Percentiles rank a stretch among this genome's conserved stretches.
Evolutionary conservation across 2,329 filamentous ascomycete species (phyloP).

Genomic region (Clarireedia hainanense): DNA sequence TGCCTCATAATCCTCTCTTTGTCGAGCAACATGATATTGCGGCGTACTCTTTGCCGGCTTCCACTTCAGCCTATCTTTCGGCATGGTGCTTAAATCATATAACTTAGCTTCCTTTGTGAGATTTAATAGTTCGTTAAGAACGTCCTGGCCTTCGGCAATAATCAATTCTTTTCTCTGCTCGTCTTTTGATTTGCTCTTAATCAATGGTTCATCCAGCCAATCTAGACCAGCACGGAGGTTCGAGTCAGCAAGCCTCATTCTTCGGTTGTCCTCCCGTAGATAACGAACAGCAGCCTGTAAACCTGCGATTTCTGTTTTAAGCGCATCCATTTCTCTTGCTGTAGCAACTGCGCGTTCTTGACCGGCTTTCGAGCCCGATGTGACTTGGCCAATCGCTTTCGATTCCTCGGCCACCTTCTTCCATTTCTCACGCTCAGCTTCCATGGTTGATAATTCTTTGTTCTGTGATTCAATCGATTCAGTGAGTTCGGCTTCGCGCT

Average conservation of each 20-base stretch:
- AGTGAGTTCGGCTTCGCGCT: conserved; percentile 44
- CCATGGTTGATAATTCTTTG: conserved; percentile 55
- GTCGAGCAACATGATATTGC: conserved; percentile 57
- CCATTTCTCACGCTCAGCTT: conserved; percentile 61
- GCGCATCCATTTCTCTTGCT: conserved; percentile 63
- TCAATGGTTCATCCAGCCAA: conserved; percentile 58
- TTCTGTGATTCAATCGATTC: conserved; percentile 61
- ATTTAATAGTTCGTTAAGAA: conserved; percentile 55
- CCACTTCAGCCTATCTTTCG: conserved; percentile 57
- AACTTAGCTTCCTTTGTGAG: conserved; percentile 48
- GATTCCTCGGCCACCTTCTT: conserved; percentile 61
- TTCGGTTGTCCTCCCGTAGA: conserved; percentile 58
- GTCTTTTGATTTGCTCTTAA: conserved; percentile 33
- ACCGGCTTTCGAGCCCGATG: conserved; percentile 45
- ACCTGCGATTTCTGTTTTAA: conserved; percentile 60
- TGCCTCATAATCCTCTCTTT: conserved; percentile 56
- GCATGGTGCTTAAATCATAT: conserved; percentile 50
- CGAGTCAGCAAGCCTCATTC: conserved; percentile 47
- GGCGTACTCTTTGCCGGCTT: conserved; percentile 55
- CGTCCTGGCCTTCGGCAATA: conserved; percentile 53
- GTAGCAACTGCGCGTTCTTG: conserved; percentile 62
- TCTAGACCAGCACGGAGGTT: conserved; percentile 40
- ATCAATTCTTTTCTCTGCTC: conserved; percentile 46
- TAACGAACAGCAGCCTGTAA: conserved; percentile 60
- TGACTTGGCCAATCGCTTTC: conserved; percentile 42